A percentile compares a stretch with the other conserved stretches of the same genome.
These are phyloP conservation scores for Coriolopsis trogii DNA, from an alignment of 1,284 basidiomycete genomes.

Conservation along the genomic window DNA sequence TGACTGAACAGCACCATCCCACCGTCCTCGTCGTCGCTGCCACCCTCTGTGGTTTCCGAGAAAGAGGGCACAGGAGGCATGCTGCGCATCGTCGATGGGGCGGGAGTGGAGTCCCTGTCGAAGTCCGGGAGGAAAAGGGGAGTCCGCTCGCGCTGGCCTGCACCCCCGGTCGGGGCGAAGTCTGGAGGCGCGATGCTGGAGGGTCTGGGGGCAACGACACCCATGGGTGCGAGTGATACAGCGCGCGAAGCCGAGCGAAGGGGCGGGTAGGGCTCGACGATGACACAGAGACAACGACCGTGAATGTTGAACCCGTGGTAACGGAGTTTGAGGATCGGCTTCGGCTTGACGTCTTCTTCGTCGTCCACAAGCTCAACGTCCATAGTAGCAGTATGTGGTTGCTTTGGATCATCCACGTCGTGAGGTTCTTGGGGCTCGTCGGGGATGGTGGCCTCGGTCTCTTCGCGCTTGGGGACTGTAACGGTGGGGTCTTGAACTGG, in stretches of 20 bases:
- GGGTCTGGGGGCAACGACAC: slow-evolving; percentile 31
- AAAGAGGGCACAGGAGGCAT: slow-evolving; percentile 50
- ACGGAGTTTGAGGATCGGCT: slow-evolving; percentile 63
- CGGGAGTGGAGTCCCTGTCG: slow-evolving; percentile 45
- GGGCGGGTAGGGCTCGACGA: slow-evolving; percentile 76
- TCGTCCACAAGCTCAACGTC: slow-evolving; percentile 42
- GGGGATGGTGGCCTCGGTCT: slow-evolving; percentile 22
- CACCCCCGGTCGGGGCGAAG: slow-evolving; percentile 30
- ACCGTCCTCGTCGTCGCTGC: slow-evolving; percentile 43
- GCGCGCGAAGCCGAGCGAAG: slow-evolving; percentile 43
- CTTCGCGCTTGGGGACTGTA: slow-evolving; percentile 24
- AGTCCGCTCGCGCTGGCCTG: slow-evolving; percentile 43
- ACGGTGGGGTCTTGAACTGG: not conserved
- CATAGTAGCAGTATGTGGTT: slow-evolving; percentile 1
- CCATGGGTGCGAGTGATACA: slow-evolving; percentile 37
- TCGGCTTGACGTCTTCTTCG: slow-evolving; percentile 70
- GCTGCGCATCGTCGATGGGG: slow-evolving; percentile 32
- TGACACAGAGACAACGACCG: slow-evolving; percentile 72
- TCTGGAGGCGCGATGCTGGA: slow-evolving; percentile 39
- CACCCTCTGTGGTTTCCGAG: slow-evolving; percentile 37
- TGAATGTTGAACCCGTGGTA: slow-evolving; percentile 71
- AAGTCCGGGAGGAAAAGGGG: slow-evolving; percentile 73
- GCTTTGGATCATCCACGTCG: not conserved
- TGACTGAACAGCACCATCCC: slow-evolving; percentile 78
- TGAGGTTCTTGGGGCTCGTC: not conserved